Evolutionary conservation across 768 basidiomycete genomes (phyloP).

Genomic region (Russula sp.): DNA sequence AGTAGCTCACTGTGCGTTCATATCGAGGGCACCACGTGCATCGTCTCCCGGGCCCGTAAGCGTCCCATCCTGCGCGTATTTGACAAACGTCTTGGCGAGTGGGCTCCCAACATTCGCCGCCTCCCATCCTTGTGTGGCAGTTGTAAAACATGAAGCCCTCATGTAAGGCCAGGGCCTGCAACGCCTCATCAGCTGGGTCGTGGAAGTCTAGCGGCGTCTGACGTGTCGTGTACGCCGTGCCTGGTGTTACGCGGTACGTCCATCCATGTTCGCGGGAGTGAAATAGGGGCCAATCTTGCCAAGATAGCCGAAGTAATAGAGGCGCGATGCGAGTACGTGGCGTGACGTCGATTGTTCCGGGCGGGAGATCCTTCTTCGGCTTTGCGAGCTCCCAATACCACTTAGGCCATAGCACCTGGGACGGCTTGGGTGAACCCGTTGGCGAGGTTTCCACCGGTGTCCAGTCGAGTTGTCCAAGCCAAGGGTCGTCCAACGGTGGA

Average conservation of each 20-base stretch:
- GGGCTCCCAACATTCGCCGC: slow-evolving; percentile 94
- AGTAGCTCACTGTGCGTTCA: slow-evolving; percentile 97
- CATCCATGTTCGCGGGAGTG: slow-evolving; percentile 87
- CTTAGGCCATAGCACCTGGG: slow-evolving; percentile 77
- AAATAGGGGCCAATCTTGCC: slow-evolving; percentile 84
- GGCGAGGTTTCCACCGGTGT: slow-evolving; percentile 34
- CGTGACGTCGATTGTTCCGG: slow-evolving; percentile 81
- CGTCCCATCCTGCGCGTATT: slow-evolving; percentile 82
- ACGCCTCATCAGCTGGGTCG: slow-evolving; percentile 56
- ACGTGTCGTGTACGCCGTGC: slow-evolving; percentile 46
- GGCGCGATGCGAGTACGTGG: slow-evolving; percentile 80
- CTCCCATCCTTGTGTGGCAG: slow-evolving; percentile 97
- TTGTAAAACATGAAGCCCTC: slow-evolving; percentile 75
- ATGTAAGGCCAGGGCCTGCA: slow-evolving; percentile 49
- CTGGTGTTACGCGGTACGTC: slow-evolving; percentile 71
- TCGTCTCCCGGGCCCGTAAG: slow-evolving; percentile 77
- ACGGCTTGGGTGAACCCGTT: slow-evolving; percentile 32
- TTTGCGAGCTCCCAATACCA: slow-evolving; percentile 93
- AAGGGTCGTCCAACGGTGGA: slow-evolving; percentile 45
- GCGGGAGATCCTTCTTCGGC: slow-evolving; percentile 62
- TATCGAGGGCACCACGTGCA: slow-evolving; percentile 79
- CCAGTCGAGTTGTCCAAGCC: slow-evolving; percentile 72
- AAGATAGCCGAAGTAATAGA: slow-evolving; percentile 79
- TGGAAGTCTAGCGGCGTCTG: slow-evolving; percentile 53
- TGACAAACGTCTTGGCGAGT: slow-evolving; percentile 84